phyloP scores from a whole-genome alignment of 768 basidiomycete species.

The Trametes cingulata region DNA sequence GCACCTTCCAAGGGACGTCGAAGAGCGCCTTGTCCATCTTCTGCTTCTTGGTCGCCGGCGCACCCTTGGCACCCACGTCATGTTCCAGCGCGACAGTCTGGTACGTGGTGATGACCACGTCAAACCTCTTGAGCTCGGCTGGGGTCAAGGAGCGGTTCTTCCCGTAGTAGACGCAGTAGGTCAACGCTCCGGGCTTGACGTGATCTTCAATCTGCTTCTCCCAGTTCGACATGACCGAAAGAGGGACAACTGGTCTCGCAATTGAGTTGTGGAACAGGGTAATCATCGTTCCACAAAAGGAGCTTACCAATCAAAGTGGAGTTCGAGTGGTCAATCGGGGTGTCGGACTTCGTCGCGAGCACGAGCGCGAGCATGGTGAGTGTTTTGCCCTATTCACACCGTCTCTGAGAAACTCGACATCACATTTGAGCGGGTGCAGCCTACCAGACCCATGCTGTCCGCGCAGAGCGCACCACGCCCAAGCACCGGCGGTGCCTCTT shows the following conservation, averaged over 20 bases:
- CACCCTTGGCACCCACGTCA: slow-evolving; percentile 24
- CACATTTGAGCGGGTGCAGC: slow-evolving; percentile 6
- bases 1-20: slow-evolving; percentile 79
- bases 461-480: slow-evolving; percentile 87
- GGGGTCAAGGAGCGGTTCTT: slow-evolving; percentile 58
- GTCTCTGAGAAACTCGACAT: background rate
- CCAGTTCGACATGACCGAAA: slow-evolving; percentile 88
- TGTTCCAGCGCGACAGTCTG: slow-evolving; percentile 66
- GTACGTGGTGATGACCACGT: slow-evolving; percentile 85
- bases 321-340: slow-evolving; percentile 55
- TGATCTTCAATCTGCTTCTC: slow-evolving; percentile 83
- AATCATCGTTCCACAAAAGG: too few relatives aligned
- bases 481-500: slow-evolving; percentile 59
- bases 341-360: slow-evolving; percentile 71
- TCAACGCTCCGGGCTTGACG: slow-evolving; percentile 52
- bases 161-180: slow-evolving; percentile 71
- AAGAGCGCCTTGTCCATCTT: slow-evolving; percentile 62
- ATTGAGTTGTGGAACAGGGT: too few relatives aligned
- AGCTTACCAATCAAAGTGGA: slow-evolving; percentile 76
- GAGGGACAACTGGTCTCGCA: slow-evolving; percentile 81
- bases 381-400: slow-evolving; percentile 71
- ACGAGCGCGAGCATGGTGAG: slow-evolving; percentile 84
- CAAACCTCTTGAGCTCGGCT: slow-evolving; percentile 62
- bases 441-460: slow-evolving; percentile 82
- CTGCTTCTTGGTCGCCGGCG: slow-evolving; percentile 56